Conservation (phyloP, 192 early-diverging fungal species). For the Mortierella claussenii region DNA sequence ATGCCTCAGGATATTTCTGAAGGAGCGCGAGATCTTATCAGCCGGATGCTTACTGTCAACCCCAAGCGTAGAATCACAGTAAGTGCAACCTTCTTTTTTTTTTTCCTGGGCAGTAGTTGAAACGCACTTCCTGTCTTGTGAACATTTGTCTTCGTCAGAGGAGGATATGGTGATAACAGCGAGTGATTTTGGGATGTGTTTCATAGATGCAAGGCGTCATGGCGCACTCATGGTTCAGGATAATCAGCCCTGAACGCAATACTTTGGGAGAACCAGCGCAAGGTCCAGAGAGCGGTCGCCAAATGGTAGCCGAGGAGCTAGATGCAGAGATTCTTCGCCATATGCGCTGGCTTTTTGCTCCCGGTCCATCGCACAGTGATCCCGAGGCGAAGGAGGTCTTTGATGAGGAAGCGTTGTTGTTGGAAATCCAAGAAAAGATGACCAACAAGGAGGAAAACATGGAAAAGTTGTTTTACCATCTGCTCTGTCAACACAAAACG, state of each 20-base stretch:
- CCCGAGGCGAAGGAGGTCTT: slow-evolving; percentile 48
- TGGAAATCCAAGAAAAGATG: slow-evolving; percentile 49
- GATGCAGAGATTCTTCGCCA: slow-evolving; percentile 43
- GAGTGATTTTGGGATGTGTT: too few relatives aligned
- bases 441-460: slow-evolving; percentile 41
- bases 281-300: slow-evolving; percentile 11
- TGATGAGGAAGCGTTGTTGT: slow-evolving; percentile 44
- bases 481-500: slow-evolving; percentile 43
- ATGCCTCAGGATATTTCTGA: slow-evolving; percentile 63
- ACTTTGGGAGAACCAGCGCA: slow-evolving; percentile 41
- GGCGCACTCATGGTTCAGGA: slow-evolving; percentile 61
- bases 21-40: slow-evolving; percentile 57
- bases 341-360: slow-evolving; percentile 52
- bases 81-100: background rate
- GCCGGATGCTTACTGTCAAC: slow-evolving; percentile 59
- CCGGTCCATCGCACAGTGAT: slow-evolving; percentile 44
- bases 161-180: too few relatives aligned
- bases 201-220: slow-evolving; percentile 63
- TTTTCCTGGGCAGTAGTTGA: too few relatives aligned
- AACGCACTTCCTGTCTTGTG: too few relatives aligned
- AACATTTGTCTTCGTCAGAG: too few relatives aligned
- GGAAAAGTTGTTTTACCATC: slow-evolving; percentile 45
- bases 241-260: slow-evolving; percentile 47
- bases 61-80: slow-evolving; percentile 58
- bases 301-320: slow-evolving; percentile 16